These are phyloP conservation scores for Penicillium sp. DNA, from an alignment of 2,329 filamentous ascomycete genomes.

Conservation along the genomic window DNA sequence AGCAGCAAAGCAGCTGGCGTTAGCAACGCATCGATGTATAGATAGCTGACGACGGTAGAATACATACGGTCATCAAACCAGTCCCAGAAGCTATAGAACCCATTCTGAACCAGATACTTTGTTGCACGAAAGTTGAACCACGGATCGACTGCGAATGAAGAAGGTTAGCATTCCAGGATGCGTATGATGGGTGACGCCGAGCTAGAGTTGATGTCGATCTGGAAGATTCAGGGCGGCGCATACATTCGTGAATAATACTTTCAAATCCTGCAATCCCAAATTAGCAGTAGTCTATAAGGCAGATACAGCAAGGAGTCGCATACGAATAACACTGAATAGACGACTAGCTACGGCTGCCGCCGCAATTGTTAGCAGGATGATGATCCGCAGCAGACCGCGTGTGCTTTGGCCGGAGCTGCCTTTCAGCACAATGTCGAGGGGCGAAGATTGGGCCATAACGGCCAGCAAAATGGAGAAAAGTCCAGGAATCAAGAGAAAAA, in stretches of 20 bases:
- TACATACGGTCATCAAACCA: slow-evolving; percentile 93
- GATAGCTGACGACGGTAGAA: not conserved
- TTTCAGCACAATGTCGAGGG: slow-evolving; percentile 60
- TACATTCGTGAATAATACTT: slow-evolving; percentile 99
- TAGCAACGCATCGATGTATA: slow-evolving; percentile 9
- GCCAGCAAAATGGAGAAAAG: slow-evolving; percentile 32
- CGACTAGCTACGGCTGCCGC: slow-evolving; percentile 86
- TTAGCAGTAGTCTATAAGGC: slow-evolving; percentile 9
- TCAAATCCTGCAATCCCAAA: slow-evolving; percentile 65
- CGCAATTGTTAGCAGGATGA: slow-evolving; percentile 88
- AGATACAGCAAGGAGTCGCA: slow-evolving; percentile 34
- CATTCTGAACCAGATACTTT: slow-evolving; percentile 93
- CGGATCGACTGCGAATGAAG: slow-evolving; percentile 68
- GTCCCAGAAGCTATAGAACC: slow-evolving; percentile 99
- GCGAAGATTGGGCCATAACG: slow-evolving; percentile 42
- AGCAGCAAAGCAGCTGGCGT: slow-evolving; percentile 15
- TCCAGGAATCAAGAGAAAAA: slow-evolving; percentile 22
- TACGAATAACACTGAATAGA: slow-evolving; percentile 97
- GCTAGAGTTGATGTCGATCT: slow-evolving; percentile 3
- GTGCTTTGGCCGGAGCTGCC: slow-evolving; percentile 75
- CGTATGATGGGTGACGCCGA: slow-evolving; percentile 9
- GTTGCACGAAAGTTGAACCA: slow-evolving; percentile 99
- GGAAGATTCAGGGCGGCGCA: slow-evolving; percentile 40
- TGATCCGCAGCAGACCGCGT: slow-evolving; percentile 75
- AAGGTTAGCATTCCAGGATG: slow-evolving; percentile 18